Evolutionary conservation across 257 asterid species (phyloP), one percentile per base, ranked within the genome.

Genomic region (Plectranthus barbatus): DNA sequence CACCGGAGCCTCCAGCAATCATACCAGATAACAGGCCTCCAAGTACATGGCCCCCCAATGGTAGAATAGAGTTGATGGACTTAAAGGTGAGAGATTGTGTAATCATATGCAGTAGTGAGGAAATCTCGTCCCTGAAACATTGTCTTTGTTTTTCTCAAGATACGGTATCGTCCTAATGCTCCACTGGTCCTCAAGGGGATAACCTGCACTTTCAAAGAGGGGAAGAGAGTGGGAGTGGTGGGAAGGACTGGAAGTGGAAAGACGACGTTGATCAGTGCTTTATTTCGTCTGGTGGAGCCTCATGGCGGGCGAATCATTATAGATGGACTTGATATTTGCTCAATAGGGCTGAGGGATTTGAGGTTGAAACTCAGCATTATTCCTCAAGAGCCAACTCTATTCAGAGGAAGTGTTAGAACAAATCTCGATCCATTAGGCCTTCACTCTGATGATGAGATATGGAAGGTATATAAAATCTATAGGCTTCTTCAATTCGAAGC

Each of bases 221-320:
- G 88, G 62, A 76, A 54, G 0, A 68, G 91, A 73, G 73, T 84
- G 13, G 97, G 97, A 39, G 81, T 90, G 9, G 94, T 86, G 56
- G 97, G 94, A 54, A 77, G 97, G 80, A 90, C 97, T 0, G 95
- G 97, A 71, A 90, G 97, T 19, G 97, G 97, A 21, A 90, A 86
- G 69, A 83, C 95, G 5, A 86, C 95, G 19, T 73, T 90, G 0
- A 84, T 85, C 11, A 76, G 88, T 58, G 82, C 97, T 3, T 66
- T 90, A 76, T 90, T 86, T 72, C 97, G 88, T 29, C 76, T 90
- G 12, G 94, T 90, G 39, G 97, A 90, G 68, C 97, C 97, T 21
- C 68, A 65, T 31, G 55, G 81, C 6, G 97, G 95, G 53, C 46
- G 60, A 17, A 79, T 86, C n/a, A 33, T 80, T 3, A 39, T 86